These are phyloP conservation scores for Dactylellina leptospora DNA, from an alignment of 2,329 filamentous ascomycete species.

Conservation along the genomic window DNA sequence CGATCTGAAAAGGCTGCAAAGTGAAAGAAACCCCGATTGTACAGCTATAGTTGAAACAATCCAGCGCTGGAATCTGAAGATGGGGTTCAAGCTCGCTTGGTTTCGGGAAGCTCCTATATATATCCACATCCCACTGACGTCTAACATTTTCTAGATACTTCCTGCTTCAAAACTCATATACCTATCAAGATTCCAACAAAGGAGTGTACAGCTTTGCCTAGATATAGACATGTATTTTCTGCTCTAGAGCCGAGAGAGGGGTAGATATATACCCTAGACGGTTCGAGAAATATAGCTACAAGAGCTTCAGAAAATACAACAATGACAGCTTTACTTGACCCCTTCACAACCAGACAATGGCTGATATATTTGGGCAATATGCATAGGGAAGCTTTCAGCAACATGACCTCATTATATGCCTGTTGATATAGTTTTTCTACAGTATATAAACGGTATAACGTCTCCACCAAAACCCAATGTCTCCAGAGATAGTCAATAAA, in stretches of 20 bases:
- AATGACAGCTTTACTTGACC: too few relatives aligned
- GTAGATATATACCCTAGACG: neutral
- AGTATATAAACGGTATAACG: too few relatives aligned
- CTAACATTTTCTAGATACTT: slow-evolving; percentile 11
- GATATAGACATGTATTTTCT: too few relatives aligned
- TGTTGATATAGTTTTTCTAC: too few relatives aligned
- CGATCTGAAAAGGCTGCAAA: slow-evolving; percentile 8
- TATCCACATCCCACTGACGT: too few relatives aligned
- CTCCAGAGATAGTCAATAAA: too few relatives aligned
- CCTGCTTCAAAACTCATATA: slow-evolving; percentile 6
- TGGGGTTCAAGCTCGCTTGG: neutral
- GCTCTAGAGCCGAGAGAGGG: neutral
- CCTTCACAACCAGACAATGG: too few relatives aligned
- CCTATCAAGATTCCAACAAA: slow-evolving; percentile 13
- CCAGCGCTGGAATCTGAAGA: neutral
- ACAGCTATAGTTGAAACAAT: slow-evolving; percentile 22
- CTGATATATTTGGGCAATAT: too few relatives aligned
- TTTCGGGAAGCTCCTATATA: slow-evolving; percentile 34
- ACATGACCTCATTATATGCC: too few relatives aligned
- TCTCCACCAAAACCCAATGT: too few relatives aligned
- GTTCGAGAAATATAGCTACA: slow-evolving; percentile 8
- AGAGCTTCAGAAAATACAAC: neutral
- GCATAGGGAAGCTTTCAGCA: too few relatives aligned
- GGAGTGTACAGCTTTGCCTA: neutral
- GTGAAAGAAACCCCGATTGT: slow-evolving; percentile 4